phyloP scores from a whole-genome alignment of 495 filamentous ascomycete genomes.

The Aspergillus egyptiacus region DNA sequence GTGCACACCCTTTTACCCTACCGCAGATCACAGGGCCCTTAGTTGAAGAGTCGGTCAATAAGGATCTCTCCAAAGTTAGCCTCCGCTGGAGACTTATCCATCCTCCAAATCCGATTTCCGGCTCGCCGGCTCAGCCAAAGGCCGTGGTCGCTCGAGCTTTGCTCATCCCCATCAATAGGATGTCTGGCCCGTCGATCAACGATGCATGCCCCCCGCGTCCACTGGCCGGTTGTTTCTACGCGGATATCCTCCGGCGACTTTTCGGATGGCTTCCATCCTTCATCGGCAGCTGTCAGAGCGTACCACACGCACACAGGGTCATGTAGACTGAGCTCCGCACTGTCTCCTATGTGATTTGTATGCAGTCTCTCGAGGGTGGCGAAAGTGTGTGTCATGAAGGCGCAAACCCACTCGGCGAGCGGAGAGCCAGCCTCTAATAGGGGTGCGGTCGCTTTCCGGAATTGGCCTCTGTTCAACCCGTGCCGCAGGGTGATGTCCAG shows the following conservation, averaged over 20 bases:
- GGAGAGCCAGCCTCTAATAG: conserved; percentile 56
- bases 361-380: conserved; percentile 60
- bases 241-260: conserved; percentile 62
- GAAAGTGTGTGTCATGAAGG: conserved; percentile 74
- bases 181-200: conserved; percentile 64
- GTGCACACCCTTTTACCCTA: neutral
- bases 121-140: conserved; percentile 64
- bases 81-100: conserved; percentile 46
- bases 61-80: conserved; percentile 37
- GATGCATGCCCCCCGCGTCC: conserved; percentile 89
- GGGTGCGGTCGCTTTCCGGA: conserved; percentile 49
- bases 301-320: conserved; percentile 91
- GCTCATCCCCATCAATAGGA: conserved; percentile 51
- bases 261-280: conserved; percentile 38
- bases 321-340: conserved; percentile 65
- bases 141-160: conserved; percentile 58
- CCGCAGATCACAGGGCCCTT: neutral
- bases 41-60: conserved; percentile 39
- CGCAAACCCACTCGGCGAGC: conserved; percentile 72
- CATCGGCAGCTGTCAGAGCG: conserved; percentile 52
- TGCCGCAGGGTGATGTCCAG: conserved; percentile 84
- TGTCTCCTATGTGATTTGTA: conserved; percentile 46
- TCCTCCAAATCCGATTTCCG: conserved; percentile 73
- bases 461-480: conserved; percentile 53
- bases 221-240: conserved; percentile 83